A percentile compares a stretch with the other conserved stretches of the same genome.
Conservation (phyloP, 257 asterid species). For the Oldenlandia corymbosa region DNA sequence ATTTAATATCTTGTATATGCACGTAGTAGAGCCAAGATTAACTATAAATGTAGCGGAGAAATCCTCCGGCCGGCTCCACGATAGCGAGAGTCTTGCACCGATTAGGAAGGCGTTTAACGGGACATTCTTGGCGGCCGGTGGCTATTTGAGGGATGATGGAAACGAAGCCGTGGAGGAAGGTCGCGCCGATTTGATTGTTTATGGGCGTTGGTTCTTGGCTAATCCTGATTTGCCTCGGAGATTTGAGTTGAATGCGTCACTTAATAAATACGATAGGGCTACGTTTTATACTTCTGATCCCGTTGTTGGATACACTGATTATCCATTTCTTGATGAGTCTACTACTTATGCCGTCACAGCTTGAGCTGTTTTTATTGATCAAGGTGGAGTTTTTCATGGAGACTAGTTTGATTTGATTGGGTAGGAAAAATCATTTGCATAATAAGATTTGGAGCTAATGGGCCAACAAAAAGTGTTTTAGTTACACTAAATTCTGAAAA, state of each 20-base stretch:
- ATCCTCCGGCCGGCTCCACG: slow-evolving; percentile 13
- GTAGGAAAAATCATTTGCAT: too few species aligned
- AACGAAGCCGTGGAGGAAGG: slow-evolving; percentile 19
- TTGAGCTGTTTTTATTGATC: too few species aligned
- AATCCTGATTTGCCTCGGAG: slow-evolving; percentile 65
- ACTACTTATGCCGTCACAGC: too few species aligned
- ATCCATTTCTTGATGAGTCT: slow-evolving; percentile 60
- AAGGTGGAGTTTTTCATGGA: too few species aligned
- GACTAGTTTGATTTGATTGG: too few species aligned
- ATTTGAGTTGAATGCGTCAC: slow-evolving; percentile 51
- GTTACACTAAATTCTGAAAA: too few species aligned
- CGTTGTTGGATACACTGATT: slow-evolving; percentile 69
- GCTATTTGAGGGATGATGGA: slow-evolving; percentile 56
- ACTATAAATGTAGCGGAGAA: neutral
- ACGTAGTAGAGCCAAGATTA: slow-evolving; percentile 64
- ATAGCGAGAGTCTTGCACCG: slow-evolving; percentile 36
- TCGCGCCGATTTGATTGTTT: slow-evolving; percentile 56
- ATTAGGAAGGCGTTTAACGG: slow-evolving; percentile 63
- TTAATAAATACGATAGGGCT: slow-evolving; percentile 45
- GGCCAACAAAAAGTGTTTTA: too few species aligned
- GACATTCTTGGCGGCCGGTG: slow-evolving; percentile 62
- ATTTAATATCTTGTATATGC: slow-evolving; percentile 42
- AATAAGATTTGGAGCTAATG: too few species aligned
- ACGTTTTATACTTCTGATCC: slow-evolving; percentile 53
- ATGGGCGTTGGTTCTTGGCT: slow-evolving; percentile 58